Percentiles rank a stretch among this genome's conserved stretches.
phyloP scores from a whole-genome alignment of 805 yeast genomes.

The Ogataea salicorniae region DNA sequence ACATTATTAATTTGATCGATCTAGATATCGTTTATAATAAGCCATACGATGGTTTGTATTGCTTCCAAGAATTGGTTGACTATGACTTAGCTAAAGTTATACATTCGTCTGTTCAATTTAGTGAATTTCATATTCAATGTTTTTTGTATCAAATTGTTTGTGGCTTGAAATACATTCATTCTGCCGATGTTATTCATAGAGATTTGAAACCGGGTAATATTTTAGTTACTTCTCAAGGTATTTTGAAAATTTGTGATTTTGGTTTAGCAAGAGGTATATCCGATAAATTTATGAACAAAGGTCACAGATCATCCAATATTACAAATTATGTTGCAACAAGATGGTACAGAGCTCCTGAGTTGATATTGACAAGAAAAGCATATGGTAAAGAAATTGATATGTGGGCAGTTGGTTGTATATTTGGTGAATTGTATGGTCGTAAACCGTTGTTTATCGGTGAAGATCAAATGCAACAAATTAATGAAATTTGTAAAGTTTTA shows the following conservation, averaged over 20 bases:
- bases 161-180: slow-evolving; percentile 84
- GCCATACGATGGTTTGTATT: slow-evolving; percentile 83
- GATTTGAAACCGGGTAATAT: slow-evolving; percentile 92
- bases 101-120: slow-evolving; percentile 66
- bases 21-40: slow-evolving; percentile 59
- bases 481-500: slow-evolving; percentile 59
- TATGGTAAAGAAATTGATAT: slow-evolving; percentile 75
- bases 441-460: slow-evolving; percentile 76
- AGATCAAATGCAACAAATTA: slow-evolving; percentile 65
- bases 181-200: slow-evolving; percentile 88
- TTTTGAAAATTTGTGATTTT: slow-evolving; percentile 84
- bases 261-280: slow-evolving; percentile 82
- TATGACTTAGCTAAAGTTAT: slow-evolving; percentile 80
- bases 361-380: slow-evolving; percentile 53
- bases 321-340: slow-evolving; percentile 90
- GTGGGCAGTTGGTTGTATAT: slow-evolving; percentile 92
- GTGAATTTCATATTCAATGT: slow-evolving; percentile 77
- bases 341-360: slow-evolving; percentile 95
- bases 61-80: slow-evolving; percentile 82
- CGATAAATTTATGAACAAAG: slow-evolving; percentile 25
- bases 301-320: slow-evolving; percentile 40
- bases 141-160: slow-evolving; percentile 78
- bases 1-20: slow-evolving; percentile 70
- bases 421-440: slow-evolving; percentile 79
- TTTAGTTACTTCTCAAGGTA: slow-evolving; percentile 68